Evolutionary conservation across 1,284 basidiomycete genomes (phyloP).

Genomic region (Blastosporella zonata): DNA sequence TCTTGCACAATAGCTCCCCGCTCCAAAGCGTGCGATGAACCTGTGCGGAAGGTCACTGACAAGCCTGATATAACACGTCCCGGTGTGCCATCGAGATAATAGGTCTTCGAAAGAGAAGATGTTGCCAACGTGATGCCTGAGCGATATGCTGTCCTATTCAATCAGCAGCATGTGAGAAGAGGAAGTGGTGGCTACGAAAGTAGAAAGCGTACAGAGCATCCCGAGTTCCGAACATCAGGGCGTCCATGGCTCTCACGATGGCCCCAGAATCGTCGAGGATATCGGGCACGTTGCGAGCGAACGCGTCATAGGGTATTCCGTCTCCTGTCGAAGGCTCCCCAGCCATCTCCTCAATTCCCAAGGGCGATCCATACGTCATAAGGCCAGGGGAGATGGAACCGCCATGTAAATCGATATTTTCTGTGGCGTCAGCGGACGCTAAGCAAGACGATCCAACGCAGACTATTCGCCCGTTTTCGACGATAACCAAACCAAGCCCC

Average conservation of each 20-base stretch:
- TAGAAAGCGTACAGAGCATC: slow-evolving; percentile 57
- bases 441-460: slow-evolving; percentile 35
- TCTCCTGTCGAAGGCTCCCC: slow-evolving; percentile 68
- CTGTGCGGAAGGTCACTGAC: slow-evolving; percentile 63
- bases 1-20: slow-evolving; percentile 67
- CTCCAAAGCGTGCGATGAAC: slow-evolving; percentile 61
- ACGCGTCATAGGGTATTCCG: slow-evolving; percentile 54
- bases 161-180: slow-evolving; percentile 9
- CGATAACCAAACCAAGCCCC: slow-evolving; percentile 35
- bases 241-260: slow-evolving; percentile 64
- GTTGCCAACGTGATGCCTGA: slow-evolving; percentile 61
- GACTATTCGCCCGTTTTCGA: slow-evolving; percentile 42
- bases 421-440: slow-evolving; percentile 18
- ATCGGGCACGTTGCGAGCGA: slow-evolving; percentile 40
- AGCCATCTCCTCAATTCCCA: slow-evolving; percentile 66
- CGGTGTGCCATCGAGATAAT: slow-evolving; percentile 37
- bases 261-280: slow-evolving; percentile 53
- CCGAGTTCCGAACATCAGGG: slow-evolving; percentile 67
- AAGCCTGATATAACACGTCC: slow-evolving; percentile 62
- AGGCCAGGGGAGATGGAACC: slow-evolving; percentile 55
- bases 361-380: slow-evolving; percentile 56
- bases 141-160: slow-evolving; percentile 56
- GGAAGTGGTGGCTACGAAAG: slow-evolving; percentile 21
- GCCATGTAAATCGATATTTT: slow-evolving; percentile 40
- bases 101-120: slow-evolving; percentile 47